Base-by-base conservation (phyloP, 805 yeast genomes). In the Saccharomycopsis fermentans region DNA sequence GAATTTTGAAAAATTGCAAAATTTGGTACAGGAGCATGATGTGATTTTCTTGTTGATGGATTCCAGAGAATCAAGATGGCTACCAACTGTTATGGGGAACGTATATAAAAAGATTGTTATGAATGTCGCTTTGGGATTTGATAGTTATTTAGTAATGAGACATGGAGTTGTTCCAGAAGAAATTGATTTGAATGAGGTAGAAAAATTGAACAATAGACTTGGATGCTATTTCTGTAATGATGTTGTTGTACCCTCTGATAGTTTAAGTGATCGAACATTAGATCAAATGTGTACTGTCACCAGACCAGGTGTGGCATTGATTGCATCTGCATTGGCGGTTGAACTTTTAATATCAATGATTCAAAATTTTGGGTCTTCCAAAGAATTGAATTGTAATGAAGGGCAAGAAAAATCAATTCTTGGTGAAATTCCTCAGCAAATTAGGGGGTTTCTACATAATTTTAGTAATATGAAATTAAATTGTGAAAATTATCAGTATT, bases 261-360 rank as follows among this genome's bases (percentile, higher is more conserved):
- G 96, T 59, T 72, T 89, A n/a, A 77, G 88, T 0, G 96, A 90
- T 66, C 77, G 96, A 55, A 87, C 97, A 0, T 73, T 94, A 58
- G 99, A 94, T 71, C 98, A 94, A 70, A 94, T 94, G 97, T 94
- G 99, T 68, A 94, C 99, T 0, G 99, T 94, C 1, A 94, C 99
- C 0, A 76, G 99, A 47, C 98, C 99, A 0, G 99, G 99, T 0
- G 91, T 87, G 1, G 96, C 99, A 0, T 73, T 87, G 65, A 73
- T 90, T 71, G 97, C 98, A 0, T 81, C 96, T 0, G 82, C 97
- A 0, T 73, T 84, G 39, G 96, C 96, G 0, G 96, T 88, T 0
- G 99, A 94, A 68, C 71, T 94, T 5, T 67, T 90, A 61, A 87
- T 87, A 0, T 81, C 94, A 0, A 62, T 88, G 0, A 65, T 89